phyloP scores from a whole-genome alignment of 192 early-diverging fungal genomes.

The Chytriomyces confervae region DNA sequence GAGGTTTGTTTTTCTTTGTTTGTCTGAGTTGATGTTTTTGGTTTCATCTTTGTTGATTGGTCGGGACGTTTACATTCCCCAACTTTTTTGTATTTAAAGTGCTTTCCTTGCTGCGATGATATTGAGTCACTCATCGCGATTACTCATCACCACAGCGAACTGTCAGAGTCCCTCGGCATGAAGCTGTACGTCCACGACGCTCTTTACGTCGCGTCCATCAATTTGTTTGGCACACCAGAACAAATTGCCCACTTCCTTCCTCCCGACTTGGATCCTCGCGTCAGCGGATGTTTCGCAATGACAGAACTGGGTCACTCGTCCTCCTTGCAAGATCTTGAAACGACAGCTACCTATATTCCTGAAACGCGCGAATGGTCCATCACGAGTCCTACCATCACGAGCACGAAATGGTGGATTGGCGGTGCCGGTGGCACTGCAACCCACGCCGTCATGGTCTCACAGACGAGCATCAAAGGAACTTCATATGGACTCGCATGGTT shows the following conservation, averaged over 20 bases:
- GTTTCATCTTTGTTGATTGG: too few species aligned
- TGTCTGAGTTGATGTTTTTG: too few species aligned
- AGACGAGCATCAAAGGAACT: slow-evolving; percentile 81
- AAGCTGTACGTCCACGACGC: slow-evolving; percentile 46
- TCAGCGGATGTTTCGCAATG: slow-evolving; percentile 92
- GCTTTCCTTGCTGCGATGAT: too few species aligned
- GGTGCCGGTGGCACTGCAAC: slow-evolving; percentile 91
- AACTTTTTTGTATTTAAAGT: too few species aligned
- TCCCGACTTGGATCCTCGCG: slow-evolving; percentile 72
- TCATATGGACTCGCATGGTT: slow-evolving; percentile 87
- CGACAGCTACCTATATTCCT: slow-evolving; percentile 88
- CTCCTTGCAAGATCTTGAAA: slow-evolving; percentile 72
- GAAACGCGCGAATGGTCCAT: slow-evolving; percentile 85
- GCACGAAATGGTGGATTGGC: slow-evolving; percentile 98
- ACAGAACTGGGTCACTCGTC: slow-evolving; percentile 76
- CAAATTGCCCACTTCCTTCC: slow-evolving; percentile 87
- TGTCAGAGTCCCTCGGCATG: slow-evolving; percentile 19
- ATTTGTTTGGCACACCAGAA: slow-evolving; percentile 80
- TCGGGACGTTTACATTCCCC: too few species aligned
- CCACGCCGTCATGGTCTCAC: slow-evolving; percentile 80
- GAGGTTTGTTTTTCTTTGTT: too few species aligned
- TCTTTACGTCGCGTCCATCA: slow-evolving; percentile 85
- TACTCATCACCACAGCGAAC: background rate
- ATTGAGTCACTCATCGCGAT: too few species aligned
- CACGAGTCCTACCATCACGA: slow-evolving; percentile 50